Evolutionary conservation across 108 stramenopile species (phyloP), one percentile per base, ranked within the genome.

Genomic region (Epipyxis sp.): DNA sequence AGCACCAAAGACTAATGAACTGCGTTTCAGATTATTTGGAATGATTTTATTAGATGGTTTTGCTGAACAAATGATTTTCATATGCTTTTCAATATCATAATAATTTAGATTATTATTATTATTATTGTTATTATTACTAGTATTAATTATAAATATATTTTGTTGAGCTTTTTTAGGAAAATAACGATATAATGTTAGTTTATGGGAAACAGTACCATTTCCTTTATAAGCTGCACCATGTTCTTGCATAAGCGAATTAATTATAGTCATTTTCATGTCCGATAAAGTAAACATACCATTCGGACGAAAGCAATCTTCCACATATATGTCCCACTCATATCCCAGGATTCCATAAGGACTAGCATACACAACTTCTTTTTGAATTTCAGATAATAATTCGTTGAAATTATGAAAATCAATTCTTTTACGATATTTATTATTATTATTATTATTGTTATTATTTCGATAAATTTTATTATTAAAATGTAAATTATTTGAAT

Each of bases 321-420:
- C 76, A 57, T 29, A 57, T 41, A 54, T 59, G 45, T 77, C 76
- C 76, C 76, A 77, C 58, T 77, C 76, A 59, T 77, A 59, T 25
- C 76, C 76, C 20, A 77, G 76, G 54, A 77, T 30, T 32, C 69
- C 69, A 1, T 1, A 1, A 2, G 69, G 3, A 71, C 44, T 25
- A 25, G 54, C 6, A 45, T 45, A 45, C 39, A 42, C 34, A 1
- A 2, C 29, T 1, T 13, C 43, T 13, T 13, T 42, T 6, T 71
- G 3, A 42, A 13, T 1, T 69, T 29, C 62, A 3, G 3, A 10
- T 10, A 16, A 16, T 67, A 40, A 40, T 67, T 3, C 16, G 3
- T 3, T 13, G 35, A 44, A 1, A 27, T 50, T 1, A 0, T 1
- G 1, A 0, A 1, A 0, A 41, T 50, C n/a, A n/a, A n/a, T n/a